These are phyloP conservation scores for Vaccinium corymbosum DNA, from an alignment of 148 eudicot species.

Conservation along the genomic window DNA sequence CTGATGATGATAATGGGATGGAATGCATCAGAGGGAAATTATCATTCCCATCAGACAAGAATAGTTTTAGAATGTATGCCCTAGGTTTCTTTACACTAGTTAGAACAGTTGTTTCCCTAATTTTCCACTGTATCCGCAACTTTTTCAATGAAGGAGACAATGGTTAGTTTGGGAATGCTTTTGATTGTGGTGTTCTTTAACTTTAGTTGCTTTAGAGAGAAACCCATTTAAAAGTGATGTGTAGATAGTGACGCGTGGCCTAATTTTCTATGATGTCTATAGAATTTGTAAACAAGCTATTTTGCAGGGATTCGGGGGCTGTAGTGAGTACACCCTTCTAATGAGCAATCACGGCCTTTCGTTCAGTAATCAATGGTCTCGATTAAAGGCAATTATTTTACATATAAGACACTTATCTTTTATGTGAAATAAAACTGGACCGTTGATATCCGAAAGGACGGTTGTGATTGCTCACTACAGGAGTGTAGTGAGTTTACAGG, in stretches of 20 bases:
- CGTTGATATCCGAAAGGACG: no score
- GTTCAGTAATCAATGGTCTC: no score
- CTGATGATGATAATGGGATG: neutral
- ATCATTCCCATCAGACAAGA: neutral
- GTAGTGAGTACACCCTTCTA: no score
- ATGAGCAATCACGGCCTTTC: no score
- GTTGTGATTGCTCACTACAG: no score
- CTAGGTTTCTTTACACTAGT: neutral
- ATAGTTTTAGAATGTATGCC: neutral
- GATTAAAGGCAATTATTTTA: no score
- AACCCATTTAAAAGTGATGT: no score
- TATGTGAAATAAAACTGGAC: no score
- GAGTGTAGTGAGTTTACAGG: no score
- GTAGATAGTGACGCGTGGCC: no score
- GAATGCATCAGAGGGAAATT: neutral
- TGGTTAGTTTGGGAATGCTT: neutral
- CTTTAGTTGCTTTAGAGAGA: neutral
- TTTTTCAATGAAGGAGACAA: neutral
- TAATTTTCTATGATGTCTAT: neutral
- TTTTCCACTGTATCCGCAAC: neutral
- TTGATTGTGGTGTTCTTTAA: neutral
- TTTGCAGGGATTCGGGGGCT: neutral
- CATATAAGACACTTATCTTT: no score
- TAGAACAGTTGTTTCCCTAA: neutral
- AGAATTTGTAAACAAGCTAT: neutral